Conservation (phyloP, 108 stramenopile genomes). For the Stephanodiscus triporus region DNA sequence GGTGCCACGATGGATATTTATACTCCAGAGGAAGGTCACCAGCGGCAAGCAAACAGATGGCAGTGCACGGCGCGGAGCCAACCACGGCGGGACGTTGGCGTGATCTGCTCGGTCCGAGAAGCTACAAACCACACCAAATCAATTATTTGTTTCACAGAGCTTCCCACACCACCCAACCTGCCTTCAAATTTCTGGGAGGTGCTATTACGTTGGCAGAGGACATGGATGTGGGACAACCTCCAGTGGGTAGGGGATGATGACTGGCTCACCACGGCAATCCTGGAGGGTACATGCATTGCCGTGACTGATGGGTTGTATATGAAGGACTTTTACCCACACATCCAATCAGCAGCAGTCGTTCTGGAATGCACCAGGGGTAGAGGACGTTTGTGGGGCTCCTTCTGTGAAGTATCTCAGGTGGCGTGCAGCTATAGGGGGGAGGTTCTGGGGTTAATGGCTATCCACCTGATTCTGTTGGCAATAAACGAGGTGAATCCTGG, state of each 20-base stretch:
- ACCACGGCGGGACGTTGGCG: background rate
- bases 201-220: background rate
- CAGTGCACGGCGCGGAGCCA: background rate
- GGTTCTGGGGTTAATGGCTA: slow-evolving; percentile 17
- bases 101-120: background rate
- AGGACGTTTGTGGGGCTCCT: slow-evolving; percentile 6
- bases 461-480: slow-evolving; percentile 17
- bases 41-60: background rate
- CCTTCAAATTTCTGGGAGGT: background rate
- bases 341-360: too few species aligned
- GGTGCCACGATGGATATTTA: background rate
- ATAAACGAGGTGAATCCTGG: slow-evolving; percentile 6
- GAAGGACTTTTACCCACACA: background rate
- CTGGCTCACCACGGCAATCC: slow-evolving; percentile 11
- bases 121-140: background rate
- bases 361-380: slow-evolving; percentile 10
- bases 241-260: background rate
- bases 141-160: background rate
- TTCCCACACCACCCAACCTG: background rate
- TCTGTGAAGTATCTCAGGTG: background rate
- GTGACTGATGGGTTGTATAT: slow-evolving; percentile 33
- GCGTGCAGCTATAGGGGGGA: slow-evolving; percentile 32
- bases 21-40: background rate
- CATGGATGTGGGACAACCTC: slow-evolving; percentile 14
- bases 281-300: background rate